Percentiles rank a stretch among this genome's conserved stretches.
These are phyloP conservation scores for Erodium texanum DNA, from an alignment of 441 rosid genomes.

Conservation along the genomic window DNA sequence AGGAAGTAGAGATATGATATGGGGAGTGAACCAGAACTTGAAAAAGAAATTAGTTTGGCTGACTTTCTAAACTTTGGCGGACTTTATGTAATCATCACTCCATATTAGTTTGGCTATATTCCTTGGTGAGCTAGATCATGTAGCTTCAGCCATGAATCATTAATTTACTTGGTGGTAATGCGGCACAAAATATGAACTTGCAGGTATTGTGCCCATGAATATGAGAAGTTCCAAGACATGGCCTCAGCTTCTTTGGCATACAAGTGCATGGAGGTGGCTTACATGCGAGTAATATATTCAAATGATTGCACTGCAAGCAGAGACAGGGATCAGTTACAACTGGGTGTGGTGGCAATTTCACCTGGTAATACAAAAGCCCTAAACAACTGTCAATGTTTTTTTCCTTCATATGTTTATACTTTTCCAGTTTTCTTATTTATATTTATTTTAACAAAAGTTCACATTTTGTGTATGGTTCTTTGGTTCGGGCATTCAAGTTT, in stretches of 20 bases:
- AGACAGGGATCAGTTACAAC: slow-evolving; percentile 30
- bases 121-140: background rate
- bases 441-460: no score
- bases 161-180: background rate
- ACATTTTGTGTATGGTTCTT: background rate
- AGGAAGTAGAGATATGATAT: background rate
- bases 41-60: background rate
- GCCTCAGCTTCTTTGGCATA: slow-evolving; percentile 51
- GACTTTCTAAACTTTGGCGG: background rate
- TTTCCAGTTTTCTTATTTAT: no score
- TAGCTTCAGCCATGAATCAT: slow-evolving; percentile 4
- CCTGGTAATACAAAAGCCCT: slow-evolving; percentile 6
- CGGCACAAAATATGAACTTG: slow-evolving; percentile 16
- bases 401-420: background rate
- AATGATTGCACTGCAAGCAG: slow-evolving; percentile 26
- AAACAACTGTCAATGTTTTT: background rate
- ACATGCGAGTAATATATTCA: slow-evolving; percentile 34
- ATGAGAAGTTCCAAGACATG: slow-evolving; percentile 39
- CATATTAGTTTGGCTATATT: background rate
- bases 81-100: background rate
- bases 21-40: background rate
- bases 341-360: slow-evolving; percentile 16
- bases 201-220: slow-evolving; percentile 38
- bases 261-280: slow-evolving; percentile 49
- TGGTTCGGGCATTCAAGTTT: background rate